Conservation (phyloP, 2,329 filamentous ascomycete species). For the Helotiales sp. region DNA sequence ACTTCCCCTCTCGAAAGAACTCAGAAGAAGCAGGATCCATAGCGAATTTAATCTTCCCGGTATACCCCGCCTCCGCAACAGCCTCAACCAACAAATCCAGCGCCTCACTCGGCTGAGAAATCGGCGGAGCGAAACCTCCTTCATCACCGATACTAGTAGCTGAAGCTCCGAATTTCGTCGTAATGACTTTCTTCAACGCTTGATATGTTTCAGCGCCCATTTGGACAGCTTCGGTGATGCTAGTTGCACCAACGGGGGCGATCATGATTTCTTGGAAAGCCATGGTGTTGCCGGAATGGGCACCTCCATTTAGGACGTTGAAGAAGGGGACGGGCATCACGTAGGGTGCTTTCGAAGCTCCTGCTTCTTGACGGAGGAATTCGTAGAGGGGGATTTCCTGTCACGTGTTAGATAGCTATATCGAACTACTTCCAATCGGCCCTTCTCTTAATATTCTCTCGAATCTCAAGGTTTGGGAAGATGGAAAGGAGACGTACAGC, state of each 20-base stretch:
- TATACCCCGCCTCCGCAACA: slow-evolving; percentile 32
- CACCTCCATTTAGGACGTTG: slow-evolving; percentile 57
- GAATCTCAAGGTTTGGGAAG: too few relatives aligned
- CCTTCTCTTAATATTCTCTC: background rate
- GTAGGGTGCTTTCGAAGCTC: slow-evolving; percentile 39
- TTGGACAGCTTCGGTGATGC: slow-evolving; percentile 33
- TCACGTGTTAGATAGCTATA: slow-evolving; percentile 26
- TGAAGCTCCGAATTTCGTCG: slow-evolving; percentile 33
- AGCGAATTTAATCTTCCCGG: slow-evolving; percentile 38
- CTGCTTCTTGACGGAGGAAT: slow-evolving; percentile 53
- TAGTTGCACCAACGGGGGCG: slow-evolving; percentile 27
- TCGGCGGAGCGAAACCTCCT: slow-evolving; percentile 40
- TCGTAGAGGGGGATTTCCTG: slow-evolving; percentile 55
- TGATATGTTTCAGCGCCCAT: slow-evolving; percentile 38
- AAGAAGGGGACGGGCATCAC: slow-evolving; percentile 58
- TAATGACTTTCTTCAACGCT: slow-evolving; percentile 34
- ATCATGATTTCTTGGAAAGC: slow-evolving; percentile 50
- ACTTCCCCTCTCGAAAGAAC: slow-evolving; percentile 37
- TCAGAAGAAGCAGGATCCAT: slow-evolving; percentile 43
- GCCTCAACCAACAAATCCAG: slow-evolving; percentile 36
- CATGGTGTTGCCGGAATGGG: slow-evolving; percentile 41
- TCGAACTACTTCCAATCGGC: background rate
- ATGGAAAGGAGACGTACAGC: slow-evolving; percentile 35
- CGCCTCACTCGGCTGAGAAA: slow-evolving; percentile 36
- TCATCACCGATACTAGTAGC: slow-evolving; percentile 39